Percentiles rank a stretch among this genome's conserved stretches.
These are phyloP conservation scores for Tritrichomonas foetus DNA, from an alignment of 208 protist species.

Conservation along the genomic window DNA sequence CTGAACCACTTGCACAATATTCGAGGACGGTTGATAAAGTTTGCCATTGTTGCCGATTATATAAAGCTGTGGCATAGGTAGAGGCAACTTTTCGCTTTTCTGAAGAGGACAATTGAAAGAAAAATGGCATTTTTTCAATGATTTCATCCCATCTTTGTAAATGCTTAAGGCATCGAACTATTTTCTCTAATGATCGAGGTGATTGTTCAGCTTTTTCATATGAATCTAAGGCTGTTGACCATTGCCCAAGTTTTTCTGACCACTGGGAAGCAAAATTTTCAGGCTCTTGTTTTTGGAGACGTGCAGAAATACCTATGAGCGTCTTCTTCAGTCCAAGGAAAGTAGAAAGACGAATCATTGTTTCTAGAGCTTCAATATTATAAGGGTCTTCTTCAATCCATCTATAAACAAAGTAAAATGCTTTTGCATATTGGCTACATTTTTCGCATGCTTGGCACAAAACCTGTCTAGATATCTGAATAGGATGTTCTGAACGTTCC, in stretches of 20 bases:
- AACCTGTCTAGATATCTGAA: neutral
- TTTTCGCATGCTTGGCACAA: neutral
- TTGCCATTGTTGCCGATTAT: neutral
- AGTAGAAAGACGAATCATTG: neutral
- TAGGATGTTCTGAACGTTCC: neutral
- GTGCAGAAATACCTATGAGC: neutral
- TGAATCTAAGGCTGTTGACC: neutral
- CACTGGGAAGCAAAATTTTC: neutral
- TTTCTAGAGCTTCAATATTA: neutral
- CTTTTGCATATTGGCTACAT: neutral
- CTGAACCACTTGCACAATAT: neutral
- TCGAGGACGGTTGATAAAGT: neutral
- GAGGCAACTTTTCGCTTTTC: neutral
- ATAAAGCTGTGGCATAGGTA: neutral
- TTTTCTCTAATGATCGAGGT: no score
- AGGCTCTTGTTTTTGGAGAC: neutral
- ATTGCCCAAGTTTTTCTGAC: neutral
- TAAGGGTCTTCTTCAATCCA: neutral
- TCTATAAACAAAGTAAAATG: neutral
- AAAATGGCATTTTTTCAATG: neutral
- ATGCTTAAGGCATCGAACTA: neutral
- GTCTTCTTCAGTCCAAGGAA: neutral
- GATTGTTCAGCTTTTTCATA: neutral
- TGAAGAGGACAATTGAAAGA: neutral
- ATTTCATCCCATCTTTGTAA: constrained; percentile 20